Percentiles rank a stretch among this genome's conserved stretches.
These are phyloP conservation scores for Mycena pura DNA, from an alignment of 768 basidiomycete species.

Conservation along the genomic window DNA sequence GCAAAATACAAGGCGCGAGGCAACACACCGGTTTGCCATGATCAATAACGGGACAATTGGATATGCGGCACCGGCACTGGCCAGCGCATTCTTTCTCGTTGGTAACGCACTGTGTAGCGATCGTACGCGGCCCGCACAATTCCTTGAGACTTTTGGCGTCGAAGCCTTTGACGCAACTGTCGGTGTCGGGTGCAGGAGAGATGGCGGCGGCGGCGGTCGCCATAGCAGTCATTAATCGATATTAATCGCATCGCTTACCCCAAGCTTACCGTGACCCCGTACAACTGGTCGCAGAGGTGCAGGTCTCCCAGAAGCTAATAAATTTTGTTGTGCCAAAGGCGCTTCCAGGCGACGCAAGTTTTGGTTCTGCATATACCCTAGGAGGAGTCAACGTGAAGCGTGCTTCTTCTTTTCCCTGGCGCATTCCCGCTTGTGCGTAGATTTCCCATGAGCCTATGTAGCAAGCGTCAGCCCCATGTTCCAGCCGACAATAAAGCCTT, in stretches of 20 bases:
- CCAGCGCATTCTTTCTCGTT: no score
- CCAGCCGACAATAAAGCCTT: not conserved
- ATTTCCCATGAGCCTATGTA: slow-evolving; percentile 32
- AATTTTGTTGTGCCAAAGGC: slow-evolving; percentile 3
- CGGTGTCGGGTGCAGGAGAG: no score
- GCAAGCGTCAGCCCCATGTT: slow-evolving; percentile 5
- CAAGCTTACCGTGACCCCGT: not conserved
- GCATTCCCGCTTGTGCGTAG: slow-evolving; percentile 30
- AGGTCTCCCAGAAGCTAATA: slow-evolving; percentile 3
- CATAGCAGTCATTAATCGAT: no score
- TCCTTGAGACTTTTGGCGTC: no score
- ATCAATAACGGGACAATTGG: no score
- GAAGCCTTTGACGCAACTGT: no score
- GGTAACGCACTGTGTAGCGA: no score
- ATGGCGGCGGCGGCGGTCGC: no score
- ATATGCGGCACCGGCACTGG: no score
- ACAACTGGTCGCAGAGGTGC: not conserved
- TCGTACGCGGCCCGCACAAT: no score
- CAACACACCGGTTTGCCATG: no score
- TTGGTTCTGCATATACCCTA: not conserved
- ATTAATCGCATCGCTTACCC: slow-evolving; percentile 7
- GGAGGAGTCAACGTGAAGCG: slow-evolving; percentile 12
- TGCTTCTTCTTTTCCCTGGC: slow-evolving; percentile 20
- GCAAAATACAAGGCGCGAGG: no score
- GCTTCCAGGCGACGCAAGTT: slow-evolving; percentile 9